phyloP scores from a whole-genome alignment of 164 flowering plant species.

The Paratinospora sagittata region DNA sequence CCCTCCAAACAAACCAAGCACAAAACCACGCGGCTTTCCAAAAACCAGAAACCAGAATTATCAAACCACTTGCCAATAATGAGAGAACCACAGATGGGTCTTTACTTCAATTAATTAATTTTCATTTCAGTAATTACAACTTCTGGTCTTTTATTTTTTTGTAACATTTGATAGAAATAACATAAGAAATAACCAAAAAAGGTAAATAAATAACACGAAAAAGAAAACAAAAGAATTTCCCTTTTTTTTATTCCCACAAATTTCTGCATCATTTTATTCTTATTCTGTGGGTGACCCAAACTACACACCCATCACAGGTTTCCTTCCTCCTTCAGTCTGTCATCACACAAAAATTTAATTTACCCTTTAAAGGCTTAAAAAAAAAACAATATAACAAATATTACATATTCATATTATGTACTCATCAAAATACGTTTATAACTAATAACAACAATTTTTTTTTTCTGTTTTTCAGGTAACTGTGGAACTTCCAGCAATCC shows the following conservation, averaged over 20 bases:
- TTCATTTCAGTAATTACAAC: not conserved
- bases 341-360: constrained; percentile 4
- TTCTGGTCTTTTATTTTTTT: not conserved
- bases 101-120: not conserved
- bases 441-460: constrained; percentile 3
- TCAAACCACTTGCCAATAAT: not conserved
- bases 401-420: constrained; percentile 6
- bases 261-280: constrained; percentile 1
- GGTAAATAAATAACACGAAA: not conserved
- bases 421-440: constrained; percentile 3
- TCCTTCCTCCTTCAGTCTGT: not conserved
- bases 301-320: not conserved
- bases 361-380: not conserved
- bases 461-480: constrained; percentile 10
- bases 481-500: not conserved
- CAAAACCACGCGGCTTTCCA: not conserved
- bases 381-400: not conserved
- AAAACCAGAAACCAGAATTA: not conserved
- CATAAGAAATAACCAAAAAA: too few species aligned
- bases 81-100: not conserved
- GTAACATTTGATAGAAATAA: not conserved
- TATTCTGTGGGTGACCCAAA: too few species aligned
- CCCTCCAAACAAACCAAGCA: not conserved
- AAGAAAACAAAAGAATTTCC: not conserved
- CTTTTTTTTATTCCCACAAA: constrained; percentile 7